Percentiles rank a stretch among this genome's conserved stretches.
These are phyloP conservation scores for Phlebiopsis gigantea DNA, from an alignment of 768 basidiomycete genomes.

Conservation along the genomic window DNA sequence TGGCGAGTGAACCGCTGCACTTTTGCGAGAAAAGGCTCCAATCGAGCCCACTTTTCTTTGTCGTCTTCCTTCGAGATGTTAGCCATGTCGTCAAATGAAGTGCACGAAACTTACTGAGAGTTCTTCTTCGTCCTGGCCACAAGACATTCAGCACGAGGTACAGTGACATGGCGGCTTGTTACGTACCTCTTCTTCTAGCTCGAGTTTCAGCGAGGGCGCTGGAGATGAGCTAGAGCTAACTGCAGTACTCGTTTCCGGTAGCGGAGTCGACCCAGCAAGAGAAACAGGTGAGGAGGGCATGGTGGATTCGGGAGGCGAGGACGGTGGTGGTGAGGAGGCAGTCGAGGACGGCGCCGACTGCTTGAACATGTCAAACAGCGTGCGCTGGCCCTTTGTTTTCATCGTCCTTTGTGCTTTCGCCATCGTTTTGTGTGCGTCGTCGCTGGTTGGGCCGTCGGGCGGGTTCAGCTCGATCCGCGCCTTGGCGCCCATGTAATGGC, in stretches of 20 bases:
- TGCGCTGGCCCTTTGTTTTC: neutral
- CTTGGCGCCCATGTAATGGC: neutral
- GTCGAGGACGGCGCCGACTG: neutral
- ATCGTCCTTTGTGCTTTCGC: neutral
- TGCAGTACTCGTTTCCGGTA: neutral
- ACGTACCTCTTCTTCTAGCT: neutral
- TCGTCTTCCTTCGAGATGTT: constrained; percentile 36
- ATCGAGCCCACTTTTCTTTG: constrained; percentile 42
- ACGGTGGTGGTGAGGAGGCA: neutral
- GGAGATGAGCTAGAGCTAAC: constrained; percentile 4
- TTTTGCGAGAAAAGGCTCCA: constrained; percentile 68
- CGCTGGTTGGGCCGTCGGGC: neutral
- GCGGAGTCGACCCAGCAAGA: neutral
- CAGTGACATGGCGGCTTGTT: neutral
- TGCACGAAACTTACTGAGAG: constrained; percentile 1
- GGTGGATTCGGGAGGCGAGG: constrained; percentile 3
- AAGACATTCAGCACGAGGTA: neutral
- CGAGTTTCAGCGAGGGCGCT: neutral
- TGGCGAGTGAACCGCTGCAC: constrained; percentile 71
- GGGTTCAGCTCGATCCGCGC: neutral
- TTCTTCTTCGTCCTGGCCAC: constrained; percentile 9
- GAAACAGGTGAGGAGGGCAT: constrained; percentile 6
- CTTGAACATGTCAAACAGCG: neutral
- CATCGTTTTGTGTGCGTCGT: neutral
- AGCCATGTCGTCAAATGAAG: neutral